Base-by-base conservation (phyloP, 495 filamentous ascomycete species). In the Aspergillus leporis region DNA sequence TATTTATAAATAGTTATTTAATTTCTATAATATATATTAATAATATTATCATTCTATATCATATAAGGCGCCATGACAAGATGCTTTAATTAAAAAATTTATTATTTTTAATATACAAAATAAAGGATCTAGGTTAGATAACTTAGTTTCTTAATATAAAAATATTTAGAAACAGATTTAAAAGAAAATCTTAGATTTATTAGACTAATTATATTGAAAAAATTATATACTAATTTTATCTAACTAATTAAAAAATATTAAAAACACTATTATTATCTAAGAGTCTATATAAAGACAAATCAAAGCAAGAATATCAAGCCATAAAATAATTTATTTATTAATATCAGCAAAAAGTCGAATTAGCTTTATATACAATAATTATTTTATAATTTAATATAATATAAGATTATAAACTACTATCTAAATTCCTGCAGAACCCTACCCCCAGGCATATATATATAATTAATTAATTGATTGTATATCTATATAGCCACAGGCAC, bases 341-440 rank as follows among this genome's bases (percentile, higher is more conserved):
- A 16, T 70, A 70, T 48, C 60, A 68, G 38, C 54, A 64, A 34
- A 64, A 65, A 38, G 56, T 74, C n/a, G 63, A 67, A 28, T 74
- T 61, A 7, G n/a, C 56, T 10, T 41, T 56, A 23, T 74, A 67
- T 60, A 38, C 63, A 16, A 54, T 65, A 7, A 59, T 58, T 0
- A 67, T 56, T 14, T 70, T 67, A 2, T 14, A 59, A 12, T 46
- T 61, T 28, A 65, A 72, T 51, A 52, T 61, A 10, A 54, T 65
- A 1, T 56, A 54, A 23, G 52, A 55, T 0, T 36, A 43, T 1
- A 51, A 55, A 23, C 21, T 16, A 10, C 31, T 73, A n/a, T 51
- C 68, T 23, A n/a, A 63, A 48, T 67, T 58, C 51, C 49, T 67
- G 0, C 50, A 41, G 8, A 73, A 73, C 59, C 68, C 60, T 5